Base-by-base conservation (phyloP, 192 early-diverging fungal species). In the Coemansia sp. region DNA sequence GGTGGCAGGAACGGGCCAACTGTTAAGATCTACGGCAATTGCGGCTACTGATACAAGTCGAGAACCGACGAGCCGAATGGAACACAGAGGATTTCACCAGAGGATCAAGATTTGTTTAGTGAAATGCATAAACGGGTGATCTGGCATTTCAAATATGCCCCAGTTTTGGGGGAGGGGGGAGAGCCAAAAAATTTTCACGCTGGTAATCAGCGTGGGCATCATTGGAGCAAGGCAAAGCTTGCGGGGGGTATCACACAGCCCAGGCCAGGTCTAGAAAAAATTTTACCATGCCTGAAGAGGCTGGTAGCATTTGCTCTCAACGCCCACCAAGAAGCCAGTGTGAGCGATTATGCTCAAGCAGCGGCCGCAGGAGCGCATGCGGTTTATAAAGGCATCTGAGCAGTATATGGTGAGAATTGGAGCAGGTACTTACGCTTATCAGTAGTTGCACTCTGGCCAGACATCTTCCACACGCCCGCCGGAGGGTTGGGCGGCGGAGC, bases 401-500 rank as follows among this genome's bases (percentile, higher is more conserved):
- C 38, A 44, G 7, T 44, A 44, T 44, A 44, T 10, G 38, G 38
- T 14, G 10, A 8, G 24, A 27, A 24, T 23, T 31, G 44, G 28
- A 22, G 50, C 23, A 28, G 14, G 6, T 56, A 74, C 74, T 77
- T 82, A 77, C 71, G 28, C 47, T 76, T 68, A 21, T 63, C 60
- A 26, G 47, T 49, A 27, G 54, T 30, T 14, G 71, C n/a, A 21
- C 41, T 49, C 30, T 68, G 72, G 49, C 51, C 64, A 8, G 83
- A 73, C 7, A 83, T 83, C 58, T 82, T 84, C 87, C 87, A 88
- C 32, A 72, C 74, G 72, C 81, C 85, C 1, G 56, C 70, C 16
- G 67, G 50, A 12, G 73, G 67, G 23, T 68, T 69, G 34, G 76
- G 57, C 44, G 61, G 44, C 27, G 67, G 14, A 25, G 73, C 54